Percentiles rank a stretch among this genome's conserved stretches.
phyloP scores from a whole-genome alignment of 2,329 filamentous ascomycete genomes.

The Truncatella angustata region DNA sequence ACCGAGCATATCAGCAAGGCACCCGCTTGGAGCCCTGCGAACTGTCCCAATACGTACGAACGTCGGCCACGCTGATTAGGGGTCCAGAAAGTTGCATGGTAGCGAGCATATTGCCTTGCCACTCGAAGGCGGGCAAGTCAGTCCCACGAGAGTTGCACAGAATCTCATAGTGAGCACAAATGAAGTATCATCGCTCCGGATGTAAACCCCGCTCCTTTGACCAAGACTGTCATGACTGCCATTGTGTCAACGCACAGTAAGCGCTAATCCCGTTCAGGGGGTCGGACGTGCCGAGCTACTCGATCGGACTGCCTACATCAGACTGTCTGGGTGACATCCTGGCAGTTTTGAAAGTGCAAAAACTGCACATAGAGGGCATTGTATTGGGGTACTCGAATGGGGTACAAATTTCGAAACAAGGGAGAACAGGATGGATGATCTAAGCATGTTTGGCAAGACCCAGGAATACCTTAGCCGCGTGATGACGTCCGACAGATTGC shows the following conservation, averaged over 20 bases:
- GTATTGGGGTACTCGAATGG: background rate
- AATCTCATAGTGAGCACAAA: background rate
- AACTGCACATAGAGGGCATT: too few species aligned
- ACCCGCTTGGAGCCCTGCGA: too few species aligned
- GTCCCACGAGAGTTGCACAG: too few species aligned
- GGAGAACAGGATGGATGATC: background rate
- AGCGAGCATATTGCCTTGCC: too few species aligned
- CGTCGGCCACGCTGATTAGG: too few species aligned
- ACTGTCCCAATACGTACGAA: too few species aligned
- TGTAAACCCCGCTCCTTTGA: background rate
- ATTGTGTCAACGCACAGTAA: constrained; percentile 12
- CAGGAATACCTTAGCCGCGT: background rate
- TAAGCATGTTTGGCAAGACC: background rate
- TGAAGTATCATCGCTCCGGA: background rate
- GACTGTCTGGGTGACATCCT: background rate
- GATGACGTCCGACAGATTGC: constrained; percentile 1
- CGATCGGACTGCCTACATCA: background rate
- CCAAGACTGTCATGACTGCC: background rate
- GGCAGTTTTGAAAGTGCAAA: background rate
- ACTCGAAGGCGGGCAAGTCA: too few species aligned
- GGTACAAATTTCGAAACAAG: background rate
- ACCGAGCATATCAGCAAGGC: too few species aligned
- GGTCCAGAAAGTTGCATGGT: too few species aligned
- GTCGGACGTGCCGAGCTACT: background rate
- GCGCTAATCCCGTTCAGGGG: constrained; percentile 18